A percentile compares a stretch with the other conserved stretches of the same genome.
Conservation (phyloP, 345 rosid genomes). For the Physaria fendleri region DNA sequence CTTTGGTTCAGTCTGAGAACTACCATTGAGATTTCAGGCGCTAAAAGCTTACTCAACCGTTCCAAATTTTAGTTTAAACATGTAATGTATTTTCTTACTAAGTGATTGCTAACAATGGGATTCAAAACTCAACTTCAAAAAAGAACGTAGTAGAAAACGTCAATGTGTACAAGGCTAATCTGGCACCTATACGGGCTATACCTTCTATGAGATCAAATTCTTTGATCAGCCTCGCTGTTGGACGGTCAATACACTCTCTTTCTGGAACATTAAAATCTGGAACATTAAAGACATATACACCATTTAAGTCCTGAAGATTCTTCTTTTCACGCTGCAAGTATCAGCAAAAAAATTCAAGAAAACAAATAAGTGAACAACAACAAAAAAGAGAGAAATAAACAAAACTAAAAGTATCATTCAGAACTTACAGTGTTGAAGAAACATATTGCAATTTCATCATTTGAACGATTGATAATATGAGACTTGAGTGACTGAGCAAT, state of each 20-base stretch:
- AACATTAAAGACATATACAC: slow-evolving; percentile 74
- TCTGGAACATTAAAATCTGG: too few relatives aligned
- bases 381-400: background rate
- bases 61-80: background rate
- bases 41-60: too few relatives aligned
- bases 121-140: too few relatives aligned
- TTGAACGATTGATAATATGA: slow-evolving; percentile 67
- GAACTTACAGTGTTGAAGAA: slow-evolving; percentile 84
- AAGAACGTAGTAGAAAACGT: too few relatives aligned
- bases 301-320: slow-evolving; percentile 75
- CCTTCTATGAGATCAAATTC: slow-evolving; percentile 72
- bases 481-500: slow-evolving; percentile 68
- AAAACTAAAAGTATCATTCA: background rate
- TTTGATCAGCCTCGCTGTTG: slow-evolving; percentile 86
- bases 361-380: background rate
- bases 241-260: slow-evolving; percentile 70
- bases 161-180: background rate
- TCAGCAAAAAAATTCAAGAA: background rate
- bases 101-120: background rate
- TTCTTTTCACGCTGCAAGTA: slow-evolving; percentile 79
- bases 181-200: slow-evolving; percentile 25
- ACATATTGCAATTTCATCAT: slow-evolving; percentile 83
- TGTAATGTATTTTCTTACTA: too few relatives aligned
- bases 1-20: too few relatives aligned
- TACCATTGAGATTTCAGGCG: background rate